Percentiles rank a stretch among this genome's conserved stretches.
Conservation (phyloP, 495 filamentous ascomycete genomes). For the Aspergillus steynii region DNA sequence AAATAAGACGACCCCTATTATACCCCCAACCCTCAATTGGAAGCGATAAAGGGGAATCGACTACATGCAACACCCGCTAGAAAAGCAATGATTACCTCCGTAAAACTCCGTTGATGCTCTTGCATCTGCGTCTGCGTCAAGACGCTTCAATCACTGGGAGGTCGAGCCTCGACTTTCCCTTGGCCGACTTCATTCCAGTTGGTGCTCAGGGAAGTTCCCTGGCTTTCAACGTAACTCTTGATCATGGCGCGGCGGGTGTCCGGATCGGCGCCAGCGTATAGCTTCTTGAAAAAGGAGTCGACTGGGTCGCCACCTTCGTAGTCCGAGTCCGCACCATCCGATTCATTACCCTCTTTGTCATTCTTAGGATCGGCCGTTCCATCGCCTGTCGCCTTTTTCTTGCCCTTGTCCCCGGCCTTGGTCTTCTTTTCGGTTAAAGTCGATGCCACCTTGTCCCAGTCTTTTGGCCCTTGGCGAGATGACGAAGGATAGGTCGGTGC, state of each 20-base stretch:
- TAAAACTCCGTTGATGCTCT: neutral
- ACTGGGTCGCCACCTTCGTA: slow-evolving; percentile 71
- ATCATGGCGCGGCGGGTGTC: slow-evolving; percentile 93
- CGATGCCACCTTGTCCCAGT: slow-evolving; percentile 83
- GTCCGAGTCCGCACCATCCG: slow-evolving; percentile 54
- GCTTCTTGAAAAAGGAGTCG: slow-evolving; percentile 86
- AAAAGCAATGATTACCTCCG: neutral
- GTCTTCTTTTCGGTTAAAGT: slow-evolving; percentile 53
- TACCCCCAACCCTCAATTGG: neutral
- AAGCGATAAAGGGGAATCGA: neutral
- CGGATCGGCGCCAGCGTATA: slow-evolving; percentile 75
- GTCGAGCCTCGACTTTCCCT: slow-evolving; percentile 67
- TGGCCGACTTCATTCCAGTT: slow-evolving; percentile 85
- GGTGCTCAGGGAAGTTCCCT: slow-evolving; percentile 90
- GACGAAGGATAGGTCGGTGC: slow-evolving; percentile 84
- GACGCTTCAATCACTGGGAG: slow-evolving; percentile 49
- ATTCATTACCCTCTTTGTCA: slow-evolving; percentile 26
- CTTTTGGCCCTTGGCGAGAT: slow-evolving; percentile 76
- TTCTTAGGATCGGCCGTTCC: slow-evolving; percentile 11
- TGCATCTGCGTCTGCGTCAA: neutral
- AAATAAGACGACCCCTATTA: neutral
- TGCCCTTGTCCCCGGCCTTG: slow-evolving; percentile 19
- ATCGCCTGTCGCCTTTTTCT: slow-evolving; percentile 2
- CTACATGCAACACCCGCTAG: neutral
- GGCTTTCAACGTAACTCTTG: slow-evolving; percentile 93